Conservation (phyloP, 1,284 basidiomycete genomes). For the Farysia itapuensis region DNA sequence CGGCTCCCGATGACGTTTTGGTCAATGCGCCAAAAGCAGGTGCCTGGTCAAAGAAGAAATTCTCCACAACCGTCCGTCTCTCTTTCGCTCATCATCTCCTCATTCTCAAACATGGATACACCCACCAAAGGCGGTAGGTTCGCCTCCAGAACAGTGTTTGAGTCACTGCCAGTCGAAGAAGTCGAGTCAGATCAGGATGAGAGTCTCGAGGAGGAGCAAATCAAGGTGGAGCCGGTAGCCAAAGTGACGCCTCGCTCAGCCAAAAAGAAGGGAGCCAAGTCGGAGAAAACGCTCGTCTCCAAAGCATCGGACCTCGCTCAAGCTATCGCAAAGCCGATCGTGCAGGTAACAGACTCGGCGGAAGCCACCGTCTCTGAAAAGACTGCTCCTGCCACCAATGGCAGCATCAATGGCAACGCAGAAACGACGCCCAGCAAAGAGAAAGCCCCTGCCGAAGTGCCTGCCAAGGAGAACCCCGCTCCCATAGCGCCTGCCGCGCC, state of each 20-base stretch:
- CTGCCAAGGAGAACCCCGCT: conserved; percentile 14
- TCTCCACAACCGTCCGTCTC: too few relatives aligned
- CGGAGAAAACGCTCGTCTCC: conserved; percentile 1
- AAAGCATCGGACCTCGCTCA: not conserved
- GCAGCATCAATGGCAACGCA: not conserved
- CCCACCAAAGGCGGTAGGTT: conserved; percentile 25
- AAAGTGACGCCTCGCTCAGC: not conserved
- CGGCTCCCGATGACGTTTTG: too few relatives aligned
- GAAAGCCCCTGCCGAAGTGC: not conserved
- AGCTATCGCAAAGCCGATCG: not conserved
- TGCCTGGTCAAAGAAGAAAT: too few relatives aligned
- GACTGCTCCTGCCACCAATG: not conserved
- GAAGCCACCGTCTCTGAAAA: not conserved
- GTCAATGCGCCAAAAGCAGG: too few relatives aligned
- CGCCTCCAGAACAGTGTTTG: conserved; percentile 40
- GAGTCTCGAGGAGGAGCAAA: conserved; percentile 7
- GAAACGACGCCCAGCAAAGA: not conserved
- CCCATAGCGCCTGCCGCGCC: conserved; percentile 19
- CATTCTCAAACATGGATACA: conserved; percentile 1
- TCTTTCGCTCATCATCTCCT: too few relatives aligned
- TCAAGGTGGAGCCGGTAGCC: conserved; percentile 1
- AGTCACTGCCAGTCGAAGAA: conserved; percentile 38
- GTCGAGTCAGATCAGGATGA: conserved; percentile 37
- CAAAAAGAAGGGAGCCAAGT: conserved; percentile 18
- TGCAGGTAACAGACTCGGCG: not conserved